Conservation (phyloP, 306 rosid species). For the Sicyos baderoa region DNA sequence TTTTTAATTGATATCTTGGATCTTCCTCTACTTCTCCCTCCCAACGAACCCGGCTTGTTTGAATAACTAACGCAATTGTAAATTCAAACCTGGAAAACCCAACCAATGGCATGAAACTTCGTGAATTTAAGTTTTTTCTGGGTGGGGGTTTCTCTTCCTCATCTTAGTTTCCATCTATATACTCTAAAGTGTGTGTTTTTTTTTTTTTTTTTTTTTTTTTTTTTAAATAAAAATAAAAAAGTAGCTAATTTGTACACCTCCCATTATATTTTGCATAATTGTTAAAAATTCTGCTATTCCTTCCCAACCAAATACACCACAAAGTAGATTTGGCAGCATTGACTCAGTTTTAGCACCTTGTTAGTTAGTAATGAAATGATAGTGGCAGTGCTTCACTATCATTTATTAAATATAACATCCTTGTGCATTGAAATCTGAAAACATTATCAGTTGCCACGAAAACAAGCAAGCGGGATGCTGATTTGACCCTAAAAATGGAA, state of each 20-base stretch:
- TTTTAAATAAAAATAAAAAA: too few relatives aligned
- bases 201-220: too few relatives aligned
- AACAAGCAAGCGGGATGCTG: background rate
- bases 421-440: background rate
- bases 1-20: background rate
- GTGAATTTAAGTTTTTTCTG: too few relatives aligned
- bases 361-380: background rate
- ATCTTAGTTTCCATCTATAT: background rate
- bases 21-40: background rate
- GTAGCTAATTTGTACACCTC: background rate
- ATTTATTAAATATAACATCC: background rate
- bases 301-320: background rate
- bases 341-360: background rate
- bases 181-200: background rate
- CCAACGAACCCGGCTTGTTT: background rate
- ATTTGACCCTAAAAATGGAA: background rate
- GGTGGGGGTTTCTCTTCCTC: too few relatives aligned
- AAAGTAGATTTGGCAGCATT: background rate
- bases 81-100: background rate
- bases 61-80: background rate
- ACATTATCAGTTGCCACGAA: background rate
- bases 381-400: background rate
- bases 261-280: background rate
- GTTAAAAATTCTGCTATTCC: background rate
- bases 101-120: too few relatives aligned